phyloP scores from a whole-genome alignment of 768 basidiomycete genomes.

The Infundibulicybe gibba region DNA sequence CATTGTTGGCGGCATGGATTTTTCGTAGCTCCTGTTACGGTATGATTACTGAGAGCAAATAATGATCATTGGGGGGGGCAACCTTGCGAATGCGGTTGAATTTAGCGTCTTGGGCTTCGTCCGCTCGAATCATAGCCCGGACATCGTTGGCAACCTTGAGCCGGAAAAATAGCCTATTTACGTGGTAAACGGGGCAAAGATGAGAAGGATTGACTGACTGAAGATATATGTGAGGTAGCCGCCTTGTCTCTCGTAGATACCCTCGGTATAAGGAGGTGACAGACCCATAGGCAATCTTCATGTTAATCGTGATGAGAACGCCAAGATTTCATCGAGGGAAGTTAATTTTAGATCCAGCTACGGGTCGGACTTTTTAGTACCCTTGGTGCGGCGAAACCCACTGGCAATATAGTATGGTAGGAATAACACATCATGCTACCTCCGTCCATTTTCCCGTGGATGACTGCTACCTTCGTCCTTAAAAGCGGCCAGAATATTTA shows the following conservation, averaged over 20 bases:
- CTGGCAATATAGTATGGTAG: not conserved
- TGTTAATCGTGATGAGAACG: not conserved
- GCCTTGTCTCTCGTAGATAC: slow-evolving; percentile 36
- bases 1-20: slow-evolving; percentile 51
- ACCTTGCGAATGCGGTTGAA: slow-evolving; percentile 42
- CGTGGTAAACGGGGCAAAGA: slow-evolving; percentile 4
- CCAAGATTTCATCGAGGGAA: too few relatives aligned
- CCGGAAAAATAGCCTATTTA: slow-evolving; percentile 59
- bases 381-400: too few relatives aligned
- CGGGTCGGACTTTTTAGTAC: too few relatives aligned
- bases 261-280: slow-evolving; percentile 34
- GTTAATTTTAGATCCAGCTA: too few relatives aligned
- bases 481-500: too few relatives aligned
- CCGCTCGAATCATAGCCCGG: slow-evolving; percentile 36
- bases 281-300: slow-evolving; percentile 3
- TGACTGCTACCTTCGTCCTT: too few relatives aligned
- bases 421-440: not conserved
- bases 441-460: not conserved
- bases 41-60: not conserved
- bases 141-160: slow-evolving; percentile 58
- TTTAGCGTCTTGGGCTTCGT: slow-evolving; percentile 17
- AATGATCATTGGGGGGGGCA: slow-evolving; percentile 43
- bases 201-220: slow-evolving; percentile 22
- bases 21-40: slow-evolving; percentile 45
- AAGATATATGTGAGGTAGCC: slow-evolving; percentile 39